Evolutionary conservation across 2,329 filamentous ascomycete genomes (phyloP).

Genomic region (Dothideomycetes sp.): DNA sequence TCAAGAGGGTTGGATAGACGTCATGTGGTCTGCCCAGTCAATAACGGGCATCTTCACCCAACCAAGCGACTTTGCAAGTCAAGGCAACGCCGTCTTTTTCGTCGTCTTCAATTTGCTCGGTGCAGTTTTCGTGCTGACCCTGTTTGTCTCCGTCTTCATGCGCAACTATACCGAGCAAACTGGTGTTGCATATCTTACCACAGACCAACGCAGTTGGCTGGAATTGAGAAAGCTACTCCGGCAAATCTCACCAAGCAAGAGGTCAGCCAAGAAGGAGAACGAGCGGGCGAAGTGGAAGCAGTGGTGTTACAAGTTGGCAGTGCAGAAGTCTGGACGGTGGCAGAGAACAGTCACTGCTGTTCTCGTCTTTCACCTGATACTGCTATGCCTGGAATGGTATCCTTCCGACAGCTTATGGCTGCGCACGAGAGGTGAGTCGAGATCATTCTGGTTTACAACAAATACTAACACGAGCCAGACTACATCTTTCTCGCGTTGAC

Average conservation of each 20-base stretch:
- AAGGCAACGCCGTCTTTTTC: conserved; percentile 89
- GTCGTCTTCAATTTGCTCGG: conserved; percentile 92
- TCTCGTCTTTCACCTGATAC: conserved; percentile 68
- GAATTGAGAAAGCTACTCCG: conserved; percentile 84
- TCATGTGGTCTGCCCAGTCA: conserved; percentile 73
- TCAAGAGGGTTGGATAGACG: conserved; percentile 94
- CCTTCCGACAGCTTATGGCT: conserved; percentile 65
- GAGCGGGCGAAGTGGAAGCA: conserved; percentile 65
- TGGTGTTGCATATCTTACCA: conserved; percentile 87
- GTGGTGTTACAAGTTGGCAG: conserved; percentile 90
- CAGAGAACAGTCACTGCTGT: conserved; percentile 70
- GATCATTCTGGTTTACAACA: conserved; percentile 10
- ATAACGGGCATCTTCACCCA: conserved; percentile 70
- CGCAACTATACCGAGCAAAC: conserved; percentile 98
- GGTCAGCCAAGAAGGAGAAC: conserved; percentile 67
- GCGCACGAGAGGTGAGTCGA: conserved; percentile 43
- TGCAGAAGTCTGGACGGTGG: conserved; percentile 90
- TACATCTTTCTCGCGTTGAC: conserved; percentile 72
- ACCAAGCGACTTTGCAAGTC: conserved; percentile 55
- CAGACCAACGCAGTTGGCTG: conserved; percentile 93
- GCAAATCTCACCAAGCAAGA: conserved; percentile 90
- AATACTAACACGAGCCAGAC: conserved; percentile 31
- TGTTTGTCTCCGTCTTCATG: conserved; percentile 99
- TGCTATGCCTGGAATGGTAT: conserved; percentile 80
- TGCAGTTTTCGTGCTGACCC: conserved; percentile 88